Conservation (phyloP, 495 filamentous ascomycete genomes). For the Neurospora terricola region DNA sequence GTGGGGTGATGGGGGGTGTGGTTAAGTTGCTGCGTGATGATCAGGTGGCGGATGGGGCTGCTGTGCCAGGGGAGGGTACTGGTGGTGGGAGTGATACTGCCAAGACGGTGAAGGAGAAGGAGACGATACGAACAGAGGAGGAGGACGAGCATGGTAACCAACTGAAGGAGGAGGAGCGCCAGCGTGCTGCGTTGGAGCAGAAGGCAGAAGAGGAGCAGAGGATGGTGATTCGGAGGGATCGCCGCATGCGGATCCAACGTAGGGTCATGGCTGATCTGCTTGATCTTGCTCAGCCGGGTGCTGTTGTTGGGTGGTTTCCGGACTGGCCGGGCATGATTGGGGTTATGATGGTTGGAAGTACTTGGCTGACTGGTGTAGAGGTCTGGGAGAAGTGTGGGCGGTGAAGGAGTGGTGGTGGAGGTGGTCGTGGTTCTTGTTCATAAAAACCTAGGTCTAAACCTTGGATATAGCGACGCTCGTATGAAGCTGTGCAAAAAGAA, state of each 20-base stretch:
- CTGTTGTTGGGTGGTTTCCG: slow-evolving; percentile 45
- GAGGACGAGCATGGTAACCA: slow-evolving; percentile 1
- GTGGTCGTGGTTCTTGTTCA: background rate
- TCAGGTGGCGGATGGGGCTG: no score
- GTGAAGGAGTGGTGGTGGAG: slow-evolving; percentile 5
- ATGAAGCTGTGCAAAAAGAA: no score
- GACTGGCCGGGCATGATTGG: slow-evolving; percentile 36
- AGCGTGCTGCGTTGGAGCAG: background rate
- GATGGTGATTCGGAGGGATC: background rate
- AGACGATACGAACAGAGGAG: background rate
- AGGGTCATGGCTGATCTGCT: slow-evolving; percentile 43
- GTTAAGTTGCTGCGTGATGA: slow-evolving; percentile 12
- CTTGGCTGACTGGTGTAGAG: slow-evolving; percentile 43
- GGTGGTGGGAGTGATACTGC: no score
- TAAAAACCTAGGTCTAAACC: no score
- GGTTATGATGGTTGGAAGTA: slow-evolving; percentile 46
- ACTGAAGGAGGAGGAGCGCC: background rate
- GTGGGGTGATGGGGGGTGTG: slow-evolving; percentile 15
- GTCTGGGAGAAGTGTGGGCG: slow-evolving; percentile 46
- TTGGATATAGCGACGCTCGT: no score
- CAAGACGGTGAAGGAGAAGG: no score
- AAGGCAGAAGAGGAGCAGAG: background rate
- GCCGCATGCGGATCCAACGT: slow-evolving; percentile 11
- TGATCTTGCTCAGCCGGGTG: slow-evolving; percentile 47
- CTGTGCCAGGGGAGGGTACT: no score